Evolutionary conservation across 164 flowering plant genomes (phyloP), one percentile per base, ranked within the genome.

Genomic region (Magnolia changhungtana): DNA sequence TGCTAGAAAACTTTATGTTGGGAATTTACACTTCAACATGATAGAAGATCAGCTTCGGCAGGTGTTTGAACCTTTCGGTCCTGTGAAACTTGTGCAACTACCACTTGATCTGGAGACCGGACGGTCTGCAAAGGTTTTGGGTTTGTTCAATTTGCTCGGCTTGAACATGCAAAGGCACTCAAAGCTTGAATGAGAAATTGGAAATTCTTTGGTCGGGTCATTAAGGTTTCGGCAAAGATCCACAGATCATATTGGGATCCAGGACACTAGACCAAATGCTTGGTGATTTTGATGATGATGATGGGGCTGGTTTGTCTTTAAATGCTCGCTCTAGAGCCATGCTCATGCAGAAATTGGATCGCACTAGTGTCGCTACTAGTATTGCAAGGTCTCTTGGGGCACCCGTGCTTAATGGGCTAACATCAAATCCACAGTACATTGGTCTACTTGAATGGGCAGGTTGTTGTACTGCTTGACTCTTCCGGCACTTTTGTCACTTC

Each of bases 41-140:
- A n/a, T n/a, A n/a, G n/a, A n/a, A n/a, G n/a, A n/a, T n/a, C n/a
- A n/a, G n/a, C n/a, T n/a, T n/a, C n/a, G n/a, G n/a, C n/a, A 94
- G 98, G 88, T 94, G 75, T 95, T 95, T 84, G 99, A 95, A 83
- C 90, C 99, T 10, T 95, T 93, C 88, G 99, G 99, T 67, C 88
- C 90, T 21, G 98, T 95, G 78, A 98, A 95, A 87, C 89, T 92
- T 73, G 95, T 95, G 74, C 98, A 93, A 82, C 86, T 95, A 9
- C 99, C 99, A 19, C 92, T 90, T 78, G 99, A 95, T 75, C 88
- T 83, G 63, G 99, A 95, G 83, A 89, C 98, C 20, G 97, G 99
- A 52, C 99, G 91, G 52, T 95, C n/a, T n/a, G 99, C 87, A 95
- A 95, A 82, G 98, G 99, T 71, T 93, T 90, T 84, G 98, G 98